These are phyloP conservation scores for Niebla homalea DNA, from an alignment of 495 filamentous ascomycete genomes.

Conservation along the genomic window DNA sequence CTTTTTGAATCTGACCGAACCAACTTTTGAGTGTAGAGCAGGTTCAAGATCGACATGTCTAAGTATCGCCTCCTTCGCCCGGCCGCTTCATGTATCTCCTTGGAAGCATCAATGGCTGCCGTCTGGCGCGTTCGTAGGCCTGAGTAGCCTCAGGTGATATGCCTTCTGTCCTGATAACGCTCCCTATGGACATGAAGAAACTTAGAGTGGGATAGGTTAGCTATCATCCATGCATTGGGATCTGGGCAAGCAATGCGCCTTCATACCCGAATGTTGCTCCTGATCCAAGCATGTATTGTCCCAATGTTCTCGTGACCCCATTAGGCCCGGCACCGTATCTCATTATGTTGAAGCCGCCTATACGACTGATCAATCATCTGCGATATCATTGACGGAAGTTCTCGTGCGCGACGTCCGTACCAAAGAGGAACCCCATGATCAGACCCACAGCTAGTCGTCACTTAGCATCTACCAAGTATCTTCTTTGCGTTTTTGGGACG, in stretches of 20 bases:
- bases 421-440: conserved; percentile 96
- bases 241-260: conserved; percentile 2
- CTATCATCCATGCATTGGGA: not conserved
- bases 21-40: too few relatives aligned
- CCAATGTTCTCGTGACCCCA: conserved; percentile 80
- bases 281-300: conserved; percentile 96
- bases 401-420: conserved; percentile 31
- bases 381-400: not conserved
- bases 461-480: conserved; percentile 4
- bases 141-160: conserved; percentile 46
- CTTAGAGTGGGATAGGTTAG: conserved; percentile 29
- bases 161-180: conserved; percentile 79
- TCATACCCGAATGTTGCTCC: conserved; percentile 89
- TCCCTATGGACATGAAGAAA: conserved; percentile 98
- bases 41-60: too few relatives aligned
- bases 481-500: conserved; percentile 19
- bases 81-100: conserved; percentile 12
- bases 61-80: too few relatives aligned
- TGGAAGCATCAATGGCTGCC: conserved; percentile 50
- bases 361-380: conserved; percentile 1
- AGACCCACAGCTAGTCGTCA: conserved; percentile 62
- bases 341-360: conserved; percentile 87
- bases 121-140: conserved; percentile 45
- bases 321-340: conserved; percentile 87
- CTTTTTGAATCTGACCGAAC: too few relatives aligned